Evolutionary conservation across 768 basidiomycete species (phyloP), one percentile per base, ranked within the genome.

Genomic region (Russula olivacea): DNA sequence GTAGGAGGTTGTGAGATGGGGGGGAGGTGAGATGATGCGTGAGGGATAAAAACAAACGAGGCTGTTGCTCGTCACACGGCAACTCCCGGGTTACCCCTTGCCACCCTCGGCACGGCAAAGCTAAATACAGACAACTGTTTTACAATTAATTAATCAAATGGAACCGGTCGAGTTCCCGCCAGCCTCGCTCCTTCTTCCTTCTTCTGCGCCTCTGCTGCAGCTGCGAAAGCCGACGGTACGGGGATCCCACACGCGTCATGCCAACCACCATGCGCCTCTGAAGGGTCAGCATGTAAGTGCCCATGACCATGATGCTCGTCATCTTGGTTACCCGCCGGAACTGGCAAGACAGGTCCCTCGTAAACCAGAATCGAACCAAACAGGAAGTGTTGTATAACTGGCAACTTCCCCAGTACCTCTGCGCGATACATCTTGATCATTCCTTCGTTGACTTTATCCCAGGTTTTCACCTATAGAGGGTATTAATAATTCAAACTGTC

Each of bases 341-440:
- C 5, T 2, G 80, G 78, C 4, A 74, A 76, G 1, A 77, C 71
- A 7, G 86, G 83, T 0, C 87, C 89, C 19, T 85, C 83, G 71
- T 86, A 91, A 0, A 79, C 72, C 2, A 89, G 81, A 67, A 97
- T 77, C 1, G 86, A 86, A 7, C 97, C 96, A 68, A 98, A 98
- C 50, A 95, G 79, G 74, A 98, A 95, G 74, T 99, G 97, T 74
- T 98, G 96, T 41, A 92, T 83, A 60, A 99, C 93, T 1, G 97
- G 96, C 2, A 98, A 85, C 70, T 98, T 98, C 62, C 88, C 89
- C 12, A 98, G 80, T 0, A 99, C 96, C 74, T 99, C 95, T 41
- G 93, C 95, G 49, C 80, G 80, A 76, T 95, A 98, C 96, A 99
- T 98, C 74, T 98, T 99, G 74, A 91, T 80, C 93, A 99, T 97